Percentiles rank a stretch among this genome's conserved stretches.
Evolutionary conservation across 768 basidiomycete species (phyloP).

Genomic region (Xerocomus brunneocitrinus): DNA sequence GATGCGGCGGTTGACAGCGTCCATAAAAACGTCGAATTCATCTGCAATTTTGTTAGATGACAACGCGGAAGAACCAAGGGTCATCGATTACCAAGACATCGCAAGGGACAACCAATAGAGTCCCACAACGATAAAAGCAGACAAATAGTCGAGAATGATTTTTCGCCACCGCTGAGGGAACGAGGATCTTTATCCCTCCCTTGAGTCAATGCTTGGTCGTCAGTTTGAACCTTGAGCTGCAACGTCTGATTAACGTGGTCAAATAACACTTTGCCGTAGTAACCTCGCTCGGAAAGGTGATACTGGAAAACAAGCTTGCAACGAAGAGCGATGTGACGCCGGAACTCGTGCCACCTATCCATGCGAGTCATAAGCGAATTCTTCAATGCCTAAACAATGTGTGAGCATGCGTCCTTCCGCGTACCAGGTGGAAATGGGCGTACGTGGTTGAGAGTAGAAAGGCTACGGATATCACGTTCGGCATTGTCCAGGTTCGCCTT

Average conservation of each 20-base stretch:
- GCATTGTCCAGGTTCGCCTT: constrained; percentile 56
- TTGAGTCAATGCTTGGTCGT: constrained; percentile 67
- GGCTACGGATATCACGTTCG: constrained; percentile 56
- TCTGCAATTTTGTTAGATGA: constrained; percentile 42
- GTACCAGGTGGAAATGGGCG: constrained; percentile 2
- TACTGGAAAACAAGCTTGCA: constrained; percentile 80
- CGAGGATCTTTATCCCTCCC: constrained; percentile 78
- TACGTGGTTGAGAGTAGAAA: constrained; percentile 65
- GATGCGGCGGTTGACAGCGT: constrained; percentile 85
- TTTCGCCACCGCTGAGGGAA: constrained; percentile 89
- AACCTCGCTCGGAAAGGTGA: constrained; percentile 81
- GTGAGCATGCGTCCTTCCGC: constrained; percentile 6
- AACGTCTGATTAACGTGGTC: constrained; percentile 67
- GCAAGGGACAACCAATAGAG: constrained; percentile 86
- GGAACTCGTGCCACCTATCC: constrained; percentile 80
- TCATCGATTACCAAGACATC: constrained; percentile 69
- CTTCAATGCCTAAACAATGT: constrained; percentile 52
- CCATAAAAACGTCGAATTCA: constrained; percentile 99
- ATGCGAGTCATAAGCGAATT: constrained; percentile 62
- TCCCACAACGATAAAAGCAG: constrained; percentile 95
- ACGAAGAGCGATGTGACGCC: constrained; percentile 82
- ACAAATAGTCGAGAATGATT: constrained; percentile 95
- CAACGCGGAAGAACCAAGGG: neutral
- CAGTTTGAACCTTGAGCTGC: constrained; percentile 76
- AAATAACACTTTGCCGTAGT: constrained; percentile 85